Conservation (phyloP, 805 yeast genomes). For the Metschnikowia reukaufii region DNA sequence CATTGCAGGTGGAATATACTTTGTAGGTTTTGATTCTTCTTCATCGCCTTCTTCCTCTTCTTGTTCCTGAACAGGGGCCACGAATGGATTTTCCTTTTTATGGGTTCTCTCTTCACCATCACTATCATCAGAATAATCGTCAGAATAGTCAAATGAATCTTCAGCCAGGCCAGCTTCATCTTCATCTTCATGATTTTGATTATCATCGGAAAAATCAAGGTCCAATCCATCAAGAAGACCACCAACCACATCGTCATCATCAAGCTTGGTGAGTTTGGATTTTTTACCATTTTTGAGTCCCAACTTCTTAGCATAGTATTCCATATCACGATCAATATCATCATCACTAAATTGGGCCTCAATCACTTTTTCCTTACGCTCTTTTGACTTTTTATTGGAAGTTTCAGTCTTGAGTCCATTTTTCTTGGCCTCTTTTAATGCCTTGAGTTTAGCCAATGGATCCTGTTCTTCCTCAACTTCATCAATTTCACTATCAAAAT, state of each 20-base stretch:
- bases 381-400: conserved; percentile 17
- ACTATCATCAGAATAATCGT: conserved; percentile 24
- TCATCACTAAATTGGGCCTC: conserved; percentile 19
- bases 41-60: conserved; percentile 10
- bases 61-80: conserved; percentile 22
- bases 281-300: conserved; percentile 61
- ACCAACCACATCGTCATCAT: conserved; percentile 75
- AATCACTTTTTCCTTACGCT: conserved; percentile 13
- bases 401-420: conserved; percentile 17
- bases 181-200: conserved; percentile 17
- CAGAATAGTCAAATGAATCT: conserved; percentile 5
- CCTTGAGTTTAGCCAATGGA: conserved; percentile 28
- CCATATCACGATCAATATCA: conserved; percentile 64
- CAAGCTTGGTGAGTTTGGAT: conserved; percentile 45
- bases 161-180: conserved; percentile 16
- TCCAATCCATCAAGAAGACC: conserved; percentile 81
- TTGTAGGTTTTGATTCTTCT: conserved; percentile 25
- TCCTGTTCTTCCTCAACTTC: conserved; percentile 21
- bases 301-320: conserved; percentile 77
- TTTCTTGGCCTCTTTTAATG: conserved; percentile 16
- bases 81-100: conserved; percentile 52
- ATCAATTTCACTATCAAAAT: conserved; percentile 13
- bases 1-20: conserved; percentile 86
- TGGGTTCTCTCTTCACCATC: conserved; percentile 23
- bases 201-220: conserved; percentile 38